These are phyloP conservation scores for Acanthamoeba sp. DNA, from an alignment of 208 protist genomes.

Conservation along the genomic window DNA sequence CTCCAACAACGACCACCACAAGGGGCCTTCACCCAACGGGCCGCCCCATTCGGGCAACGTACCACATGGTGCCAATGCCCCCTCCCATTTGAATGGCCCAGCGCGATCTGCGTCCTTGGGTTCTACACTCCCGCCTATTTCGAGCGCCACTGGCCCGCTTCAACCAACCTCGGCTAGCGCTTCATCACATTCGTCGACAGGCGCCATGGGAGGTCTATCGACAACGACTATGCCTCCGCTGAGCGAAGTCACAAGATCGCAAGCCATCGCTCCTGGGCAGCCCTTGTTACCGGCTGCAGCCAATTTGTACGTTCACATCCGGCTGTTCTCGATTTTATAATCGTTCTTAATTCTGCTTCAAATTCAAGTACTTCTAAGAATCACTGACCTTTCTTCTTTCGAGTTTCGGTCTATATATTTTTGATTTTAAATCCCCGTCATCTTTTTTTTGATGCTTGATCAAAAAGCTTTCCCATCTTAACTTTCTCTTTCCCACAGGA, in stretches of 20 bases:
- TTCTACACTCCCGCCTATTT: constrained; percentile 1
- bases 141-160: background rate
- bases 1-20: background rate
- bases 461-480: too few species aligned
- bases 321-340: background rate
- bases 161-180: background rate
- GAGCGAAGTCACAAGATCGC: constrained; percentile 12
- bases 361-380: background rate
- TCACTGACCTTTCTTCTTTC: background rate
- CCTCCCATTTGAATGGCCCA: constrained; percentile 10
- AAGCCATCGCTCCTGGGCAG: background rate
- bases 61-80: background rate
- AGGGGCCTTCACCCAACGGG: background rate
- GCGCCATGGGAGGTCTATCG: background rate
- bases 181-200: background rate
- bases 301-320: constrained; percentile 4
- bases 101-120: background rate
- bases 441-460: too few species aligned
- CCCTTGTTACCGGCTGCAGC: background rate
- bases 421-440: background rate
- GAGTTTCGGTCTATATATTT: background rate
- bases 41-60: background rate
- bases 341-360: background rate
- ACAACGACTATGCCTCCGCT: constrained; percentile 5
- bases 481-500: background rate